phyloP scores from a whole-genome alignment of 2,329 filamentous ascomycete species.

The Diaporthe ilicicola region DNA sequence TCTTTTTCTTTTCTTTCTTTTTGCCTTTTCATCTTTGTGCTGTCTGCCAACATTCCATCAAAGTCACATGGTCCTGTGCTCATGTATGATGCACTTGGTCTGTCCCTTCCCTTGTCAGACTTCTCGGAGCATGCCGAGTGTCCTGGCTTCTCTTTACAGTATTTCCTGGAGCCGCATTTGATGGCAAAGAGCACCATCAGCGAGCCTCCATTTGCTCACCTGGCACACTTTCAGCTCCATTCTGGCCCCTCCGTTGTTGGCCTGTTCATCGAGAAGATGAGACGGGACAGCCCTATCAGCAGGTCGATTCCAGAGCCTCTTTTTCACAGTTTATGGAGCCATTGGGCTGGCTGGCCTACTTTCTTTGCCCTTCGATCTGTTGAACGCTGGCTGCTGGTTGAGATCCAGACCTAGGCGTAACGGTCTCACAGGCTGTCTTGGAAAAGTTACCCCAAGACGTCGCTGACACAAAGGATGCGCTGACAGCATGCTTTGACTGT shows the following conservation, averaged over 20 bases:
- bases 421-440: neutral
- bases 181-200: neutral
- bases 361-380: too few relatives aligned
- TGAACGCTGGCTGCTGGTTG: neutral
- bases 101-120: too few relatives aligned
- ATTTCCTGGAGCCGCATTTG: neutral
- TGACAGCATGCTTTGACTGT: neutral
- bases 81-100: too few relatives aligned
- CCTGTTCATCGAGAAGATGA: neutral
- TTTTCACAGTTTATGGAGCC: neutral
- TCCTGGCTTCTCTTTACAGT: too few relatives aligned
- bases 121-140: too few relatives aligned
- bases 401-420: neutral
- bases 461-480: neutral
- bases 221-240: slow-evolving; percentile 25
- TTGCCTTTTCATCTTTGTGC: too few relatives aligned
- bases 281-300: neutral
- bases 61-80: too few relatives aligned
- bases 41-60: too few relatives aligned
- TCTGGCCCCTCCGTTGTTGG: neutral
- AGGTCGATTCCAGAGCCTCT: neutral
- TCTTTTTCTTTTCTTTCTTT: too few relatives aligned
- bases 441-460: neutral
- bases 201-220: neutral
- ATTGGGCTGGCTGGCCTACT: too few relatives aligned